These are phyloP conservation scores for Trichoderma simmonsii DNA, from an alignment of 2,329 filamentous ascomycete species.

Conservation along the genomic window DNA sequence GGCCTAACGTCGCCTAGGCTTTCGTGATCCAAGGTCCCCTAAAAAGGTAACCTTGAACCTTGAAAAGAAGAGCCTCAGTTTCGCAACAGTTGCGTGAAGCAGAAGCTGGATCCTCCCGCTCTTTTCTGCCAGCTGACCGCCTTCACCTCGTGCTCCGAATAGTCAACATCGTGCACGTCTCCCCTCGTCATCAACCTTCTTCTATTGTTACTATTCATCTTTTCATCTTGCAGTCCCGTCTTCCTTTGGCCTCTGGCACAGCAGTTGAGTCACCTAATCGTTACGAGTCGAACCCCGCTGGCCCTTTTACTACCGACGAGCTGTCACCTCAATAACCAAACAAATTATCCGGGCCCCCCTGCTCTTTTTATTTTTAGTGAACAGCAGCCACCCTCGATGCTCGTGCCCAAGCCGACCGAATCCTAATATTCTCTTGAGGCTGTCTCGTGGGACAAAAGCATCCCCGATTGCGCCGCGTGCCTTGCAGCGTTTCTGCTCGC, in stretches of 20 bases:
- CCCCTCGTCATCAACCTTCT: background rate
- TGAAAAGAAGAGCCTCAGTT: background rate
- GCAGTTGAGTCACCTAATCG: constrained; percentile 7
- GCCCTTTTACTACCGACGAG: background rate
- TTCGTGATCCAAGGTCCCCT: constrained; percentile 2
- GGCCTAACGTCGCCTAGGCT: background rate
- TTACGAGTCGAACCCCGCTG: constrained; percentile 6
- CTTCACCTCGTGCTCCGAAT: background rate
- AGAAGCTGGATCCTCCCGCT: background rate
- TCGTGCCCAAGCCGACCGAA: constrained; percentile 3
- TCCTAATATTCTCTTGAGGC: constrained; percentile 2
- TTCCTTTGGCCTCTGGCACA: background rate
- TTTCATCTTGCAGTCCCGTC: background rate
- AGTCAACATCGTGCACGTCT: background rate
- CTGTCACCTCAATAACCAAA: constrained; percentile 5
- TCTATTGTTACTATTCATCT: too few species aligned
- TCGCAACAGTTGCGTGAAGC: background rate
- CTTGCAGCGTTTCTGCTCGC: constrained; percentile 4
- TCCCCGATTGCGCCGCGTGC: constrained; percentile 15
- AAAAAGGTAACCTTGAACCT: background rate
- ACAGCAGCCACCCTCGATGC: constrained; percentile 15
- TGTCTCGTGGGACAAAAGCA: constrained; percentile 13
- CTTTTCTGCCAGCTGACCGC: constrained; percentile 19
- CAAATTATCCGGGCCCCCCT: constrained; percentile 9
- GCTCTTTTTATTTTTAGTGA: constrained; percentile 13